Evolutionary conservation across 495 filamentous ascomycete genomes (phyloP), one percentile per base, ranked within the genome.

Genomic region (Aspergillus panamensis): DNA sequence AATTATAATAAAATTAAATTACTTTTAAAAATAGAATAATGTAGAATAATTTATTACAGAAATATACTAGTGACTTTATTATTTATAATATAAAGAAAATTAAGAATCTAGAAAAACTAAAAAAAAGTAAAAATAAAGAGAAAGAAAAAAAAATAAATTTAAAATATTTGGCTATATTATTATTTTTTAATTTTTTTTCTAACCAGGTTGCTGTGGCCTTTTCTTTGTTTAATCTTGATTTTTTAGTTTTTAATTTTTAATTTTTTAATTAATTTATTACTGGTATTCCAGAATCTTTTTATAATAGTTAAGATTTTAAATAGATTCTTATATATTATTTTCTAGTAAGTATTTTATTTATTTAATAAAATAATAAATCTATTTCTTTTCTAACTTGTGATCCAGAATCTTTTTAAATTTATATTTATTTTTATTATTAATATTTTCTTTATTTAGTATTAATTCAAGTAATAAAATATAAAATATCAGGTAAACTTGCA

Each of bases 401-500:
- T n/a, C n/a, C n/a, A n/a, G n/a, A n/a, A n/a, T n/a, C n/a, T 3
- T 25, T 25, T 48, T 30, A n/a, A 29, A 29, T 12, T 48, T 13
- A 43, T 53, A 43, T 43, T 29, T 32, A 32, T 44, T 17, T 17
- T 8, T 44, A 30, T 10, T 29, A 43, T 43, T 43, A 20, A 7
- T 53, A 43, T 53, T n/a, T n/a, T n/a, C n/a, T n/a, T n/a, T n/a
- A n/a, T n/a, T n/a, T n/a, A n/a, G n/a, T n/a, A n/a, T n/a, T 43
- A 53, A n/a, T 43, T 53, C 29, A 48, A 48, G 10, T 48, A 48
- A 29, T 25, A 39, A 51, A 13, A 51, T 51, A 51, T 51, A 6
- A 6, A 21, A n/a, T n/a, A n/a, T n/a, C n/a, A n/a, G n/a, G n/a
- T 51, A 51, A 20, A 51, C 12, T 51, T 51, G 20, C 39, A 51